Evolutionary conservation across 2,329 filamentous ascomycete species (phyloP).

Genomic region (Monilinia aucupariae): DNA sequence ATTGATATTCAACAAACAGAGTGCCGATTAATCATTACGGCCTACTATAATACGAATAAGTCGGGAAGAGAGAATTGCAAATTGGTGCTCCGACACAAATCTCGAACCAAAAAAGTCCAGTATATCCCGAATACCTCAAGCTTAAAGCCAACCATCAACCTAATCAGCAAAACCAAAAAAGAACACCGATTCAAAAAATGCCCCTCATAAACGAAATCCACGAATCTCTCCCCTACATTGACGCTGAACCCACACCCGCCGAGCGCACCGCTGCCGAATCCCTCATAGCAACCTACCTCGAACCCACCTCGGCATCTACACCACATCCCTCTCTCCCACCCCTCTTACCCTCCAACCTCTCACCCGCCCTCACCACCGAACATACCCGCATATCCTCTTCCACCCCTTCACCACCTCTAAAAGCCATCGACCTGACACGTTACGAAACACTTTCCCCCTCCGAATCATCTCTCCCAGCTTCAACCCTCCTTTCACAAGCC

Average conservation of each 20-base stretch:
- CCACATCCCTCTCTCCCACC: constrained; percentile 51
- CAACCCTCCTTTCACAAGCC: constrained; percentile 41
- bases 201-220: constrained; percentile 29
- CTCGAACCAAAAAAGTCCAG: too few relatives aligned
- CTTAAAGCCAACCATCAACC: constrained; percentile 8
- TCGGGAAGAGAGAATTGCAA: background rate
- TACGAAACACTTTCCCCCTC: constrained; percentile 63
- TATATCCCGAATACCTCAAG: background rate
- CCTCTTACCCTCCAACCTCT: constrained; percentile 53
- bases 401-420: constrained; percentile 43
- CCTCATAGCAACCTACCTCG: constrained; percentile 63
- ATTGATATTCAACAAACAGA: background rate
- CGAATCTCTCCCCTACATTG: constrained; percentile 53
- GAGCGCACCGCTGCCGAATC: constrained; percentile 62
- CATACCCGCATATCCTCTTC: constrained; percentile 37
- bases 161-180: background rate
- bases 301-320: constrained; percentile 29
- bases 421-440: constrained; percentile 67
- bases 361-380: constrained; percentile 61
- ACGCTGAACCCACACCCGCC: constrained; percentile 59
- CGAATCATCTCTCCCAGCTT: constrained; percentile 44
- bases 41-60: background rate
- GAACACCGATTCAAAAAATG: constrained; percentile 24
- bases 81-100: background rate
- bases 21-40: background rate